phyloP scores from a whole-genome alignment of 176 grass and related monocot species.

The Rhynchospora tenuis region DNA sequence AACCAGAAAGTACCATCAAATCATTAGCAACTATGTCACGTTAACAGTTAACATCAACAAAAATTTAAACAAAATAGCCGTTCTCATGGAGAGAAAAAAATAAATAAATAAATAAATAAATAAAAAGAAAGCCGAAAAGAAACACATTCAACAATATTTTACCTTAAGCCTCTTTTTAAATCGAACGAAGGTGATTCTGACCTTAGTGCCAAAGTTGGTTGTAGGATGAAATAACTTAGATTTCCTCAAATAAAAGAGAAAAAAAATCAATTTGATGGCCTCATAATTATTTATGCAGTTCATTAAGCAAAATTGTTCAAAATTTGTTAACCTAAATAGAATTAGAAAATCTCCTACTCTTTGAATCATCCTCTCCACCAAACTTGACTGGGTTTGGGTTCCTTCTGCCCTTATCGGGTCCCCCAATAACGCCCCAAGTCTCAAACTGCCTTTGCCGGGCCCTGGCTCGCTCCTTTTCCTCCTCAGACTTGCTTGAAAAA shows the following conservation, averaged over 20 bases:
- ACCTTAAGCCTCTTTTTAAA: not conserved
- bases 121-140: too few species aligned
- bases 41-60: too few species aligned
- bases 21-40: not conserved
- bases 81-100: too few species aligned
- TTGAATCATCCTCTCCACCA: not conserved
- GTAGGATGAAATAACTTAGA: not conserved
- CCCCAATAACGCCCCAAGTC: constrained; percentile 75
- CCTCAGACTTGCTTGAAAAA: constrained; percentile 53
- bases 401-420: constrained; percentile 73
- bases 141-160: too few species aligned
- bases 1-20: not conserved
- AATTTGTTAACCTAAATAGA: not conserved
- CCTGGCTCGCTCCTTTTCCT: constrained; percentile 77
- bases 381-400: not conserved
- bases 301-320: not conserved
- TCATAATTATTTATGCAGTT: not conserved
- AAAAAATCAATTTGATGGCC: not conserved
- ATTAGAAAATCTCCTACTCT: not conserved
- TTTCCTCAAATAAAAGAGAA: not conserved
- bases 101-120: too few species aligned
- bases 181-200: not conserved
- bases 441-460: constrained; percentile 76
- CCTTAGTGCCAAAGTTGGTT: not conserved
- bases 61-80: not conserved